Conservation (phyloP, 768 basidiomycete genomes). For the Termitomyces sp. region DNA sequence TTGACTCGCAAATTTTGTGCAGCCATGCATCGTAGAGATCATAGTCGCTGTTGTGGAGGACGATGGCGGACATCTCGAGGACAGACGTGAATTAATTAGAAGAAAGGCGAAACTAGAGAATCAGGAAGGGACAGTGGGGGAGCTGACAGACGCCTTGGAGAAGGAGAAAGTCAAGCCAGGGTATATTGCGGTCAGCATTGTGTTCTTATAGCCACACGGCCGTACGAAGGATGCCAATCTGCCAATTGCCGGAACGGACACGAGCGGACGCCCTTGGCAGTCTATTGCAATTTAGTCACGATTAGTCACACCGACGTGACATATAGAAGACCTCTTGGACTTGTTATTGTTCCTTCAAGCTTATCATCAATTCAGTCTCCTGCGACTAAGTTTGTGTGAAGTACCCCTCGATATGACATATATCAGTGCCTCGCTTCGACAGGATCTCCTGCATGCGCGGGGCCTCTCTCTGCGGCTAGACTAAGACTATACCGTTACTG, state of each 20-base stretch:
- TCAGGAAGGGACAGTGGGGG: slow-evolving; percentile 15
- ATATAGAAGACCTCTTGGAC: not conserved
- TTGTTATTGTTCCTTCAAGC: not conserved
- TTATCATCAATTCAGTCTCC: not conserved
- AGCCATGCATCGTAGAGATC: slow-evolving; percentile 77
- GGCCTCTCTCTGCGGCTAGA: not conserved
- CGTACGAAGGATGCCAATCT: slow-evolving; percentile 7
- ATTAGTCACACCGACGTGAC: slow-evolving; percentile 9
- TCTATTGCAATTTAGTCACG: slow-evolving; percentile 2
- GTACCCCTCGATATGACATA: slow-evolving; percentile 5
- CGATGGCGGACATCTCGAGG: slow-evolving; percentile 27
- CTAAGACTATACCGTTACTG: no score
- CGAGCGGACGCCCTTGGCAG: slow-evolving; percentile 1
- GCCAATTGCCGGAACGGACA: slow-evolving; percentile 9
- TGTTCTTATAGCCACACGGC: slow-evolving; percentile 9
- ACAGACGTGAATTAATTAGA: not conserved
- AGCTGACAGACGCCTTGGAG: slow-evolving; percentile 16
- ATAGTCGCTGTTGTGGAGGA: slow-evolving; percentile 61
- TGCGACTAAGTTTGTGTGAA: not conserved
- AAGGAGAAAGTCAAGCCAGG: slow-evolving; percentile 2
- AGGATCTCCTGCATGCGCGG: not conserved
- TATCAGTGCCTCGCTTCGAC: slow-evolving; percentile 12
- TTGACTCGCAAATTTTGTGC: slow-evolving; percentile 62
- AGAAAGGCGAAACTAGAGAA: not conserved
- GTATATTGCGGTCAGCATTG: not conserved